A percentile compares a stretch with the other conserved stretches of the same genome.
Conservation (phyloP, 2,329 filamentous ascomycete genomes). For the Neurospora sp. region DNA sequence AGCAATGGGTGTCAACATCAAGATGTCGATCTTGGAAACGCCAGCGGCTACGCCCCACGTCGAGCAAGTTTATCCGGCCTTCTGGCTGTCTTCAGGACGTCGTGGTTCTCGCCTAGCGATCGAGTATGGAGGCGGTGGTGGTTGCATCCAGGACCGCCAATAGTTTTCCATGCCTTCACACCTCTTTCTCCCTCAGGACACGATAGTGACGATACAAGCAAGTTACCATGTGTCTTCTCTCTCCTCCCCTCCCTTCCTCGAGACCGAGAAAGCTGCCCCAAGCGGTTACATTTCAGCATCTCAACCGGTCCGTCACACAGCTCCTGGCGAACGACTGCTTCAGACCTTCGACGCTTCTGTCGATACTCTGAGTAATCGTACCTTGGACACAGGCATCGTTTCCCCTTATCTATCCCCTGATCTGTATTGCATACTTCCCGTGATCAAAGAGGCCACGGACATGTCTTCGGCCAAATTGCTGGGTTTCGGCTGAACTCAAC, state of each 20-base stretch:
- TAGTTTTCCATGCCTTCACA: not conserved
- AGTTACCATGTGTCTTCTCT: not conserved
- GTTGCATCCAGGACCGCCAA: not conserved
- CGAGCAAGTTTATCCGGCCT: not conserved
- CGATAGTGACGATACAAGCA: not conserved
- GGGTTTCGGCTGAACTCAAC: conserved; percentile 22
- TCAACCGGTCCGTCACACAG: not conserved
- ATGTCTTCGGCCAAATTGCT: conserved; percentile 15
- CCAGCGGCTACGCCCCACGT: not conserved
- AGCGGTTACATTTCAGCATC: not conserved
- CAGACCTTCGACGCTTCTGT: not conserved
- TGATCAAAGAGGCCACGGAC: not conserved
- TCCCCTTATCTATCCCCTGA: not conserved
- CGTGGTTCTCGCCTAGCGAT: not conserved
- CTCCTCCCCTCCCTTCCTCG: not conserved
- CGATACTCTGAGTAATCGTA: not conserved
- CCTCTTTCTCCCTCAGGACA: not conserved
- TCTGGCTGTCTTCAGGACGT: not conserved
- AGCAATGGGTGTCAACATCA: not conserved
- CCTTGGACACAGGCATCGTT: not conserved
- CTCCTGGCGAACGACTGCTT: not conserved
- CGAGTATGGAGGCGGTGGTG: not conserved
- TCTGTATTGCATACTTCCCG: not conserved
- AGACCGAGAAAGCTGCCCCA: not conserved
- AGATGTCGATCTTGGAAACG: not conserved